Percentiles rank a stretch among this genome's conserved stretches.
phyloP scores from a whole-genome alignment of 2,329 filamentous ascomycete species.

The Alternaria infectoria region DNA sequence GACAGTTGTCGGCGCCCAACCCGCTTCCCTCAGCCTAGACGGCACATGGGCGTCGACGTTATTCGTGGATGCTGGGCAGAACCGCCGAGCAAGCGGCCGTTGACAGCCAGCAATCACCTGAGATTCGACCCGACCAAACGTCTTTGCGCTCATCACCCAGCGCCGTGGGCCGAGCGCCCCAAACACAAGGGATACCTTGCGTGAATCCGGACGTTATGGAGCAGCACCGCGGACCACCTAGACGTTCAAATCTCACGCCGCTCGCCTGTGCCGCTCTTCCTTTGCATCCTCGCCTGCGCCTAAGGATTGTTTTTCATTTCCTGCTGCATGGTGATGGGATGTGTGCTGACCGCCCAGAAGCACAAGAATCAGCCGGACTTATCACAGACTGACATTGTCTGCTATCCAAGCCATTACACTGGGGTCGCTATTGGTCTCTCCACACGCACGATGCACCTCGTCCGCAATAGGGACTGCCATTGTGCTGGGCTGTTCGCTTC shows the following conservation, averaged over 20 bases:
- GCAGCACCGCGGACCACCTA: neutral
- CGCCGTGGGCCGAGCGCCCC: conserved; percentile 13
- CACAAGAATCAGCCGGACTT: conserved; percentile 28
- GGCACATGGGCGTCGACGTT: neutral
- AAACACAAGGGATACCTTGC: conserved; percentile 2
- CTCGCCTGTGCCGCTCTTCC: neutral
- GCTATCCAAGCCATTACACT: conserved; percentile 8
- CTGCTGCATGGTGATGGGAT: conserved; percentile 19
- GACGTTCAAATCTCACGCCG: neutral
- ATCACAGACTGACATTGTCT: conserved; percentile 23
- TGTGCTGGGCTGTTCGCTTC: conserved; percentile 35
- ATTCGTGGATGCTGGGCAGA: conserved; percentile 3
- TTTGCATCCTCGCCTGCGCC: neutral
- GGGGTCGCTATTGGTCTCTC: conserved; percentile 20
- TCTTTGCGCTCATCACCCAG: conserved; percentile 17
- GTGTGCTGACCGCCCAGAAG: conserved; percentile 37
- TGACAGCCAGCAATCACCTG: conserved; percentile 4
- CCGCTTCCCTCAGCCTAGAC: conserved; percentile 2
- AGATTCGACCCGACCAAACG: conserved; percentile 3
- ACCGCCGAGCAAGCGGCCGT: conserved; percentile 7
- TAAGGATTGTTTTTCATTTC: conserved; percentile 15
- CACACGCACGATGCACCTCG: conserved; percentile 16
- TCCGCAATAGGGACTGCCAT: conserved; percentile 18
- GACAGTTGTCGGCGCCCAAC: conserved; percentile 9
- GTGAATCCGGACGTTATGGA: conserved; percentile 2